These are phyloP conservation scores for Capronia coronata DNA, from an alignment of 2,329 filamentous ascomycete species.

Conservation along the genomic window DNA sequence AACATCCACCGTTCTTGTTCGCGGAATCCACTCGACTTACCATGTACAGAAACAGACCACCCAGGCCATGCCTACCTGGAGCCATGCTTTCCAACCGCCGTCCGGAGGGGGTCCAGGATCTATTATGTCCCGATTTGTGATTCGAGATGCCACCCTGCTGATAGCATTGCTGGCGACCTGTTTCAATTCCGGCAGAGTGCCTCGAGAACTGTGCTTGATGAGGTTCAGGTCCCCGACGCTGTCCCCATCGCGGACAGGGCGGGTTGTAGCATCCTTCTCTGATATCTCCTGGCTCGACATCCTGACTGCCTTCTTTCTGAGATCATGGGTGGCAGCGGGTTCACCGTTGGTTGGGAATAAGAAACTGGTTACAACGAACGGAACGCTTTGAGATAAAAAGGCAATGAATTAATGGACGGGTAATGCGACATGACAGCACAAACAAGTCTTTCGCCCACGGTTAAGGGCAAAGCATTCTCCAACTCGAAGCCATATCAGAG, in stretches of 20 bases:
- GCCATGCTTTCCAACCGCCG: conserved; percentile 48
- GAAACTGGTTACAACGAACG: no score
- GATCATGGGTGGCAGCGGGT: conserved; percentile 1
- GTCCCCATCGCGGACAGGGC: background rate
- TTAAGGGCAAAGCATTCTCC: conserved; percentile 11
- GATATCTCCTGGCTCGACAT: conserved; percentile 18
- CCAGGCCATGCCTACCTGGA: conserved; percentile 48
- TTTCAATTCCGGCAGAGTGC: conserved; percentile 9
- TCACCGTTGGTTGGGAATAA: conserved; percentile 13
- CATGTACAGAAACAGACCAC: conserved; percentile 54
- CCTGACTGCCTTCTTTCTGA: background rate
- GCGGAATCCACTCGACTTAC: conserved; percentile 23
- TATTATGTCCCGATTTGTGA: conserved; percentile 20
- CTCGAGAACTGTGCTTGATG: conserved; percentile 9
- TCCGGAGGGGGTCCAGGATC: conserved; percentile 24
- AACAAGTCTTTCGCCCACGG: no score
- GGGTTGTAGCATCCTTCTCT: conserved; percentile 17
- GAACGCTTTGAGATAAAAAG: no score
- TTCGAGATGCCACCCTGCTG: conserved; percentile 15
- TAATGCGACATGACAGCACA: no score
- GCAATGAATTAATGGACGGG: no score
- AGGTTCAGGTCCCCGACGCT: background rate
- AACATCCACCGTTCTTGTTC: background rate
- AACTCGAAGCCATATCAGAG: conserved; percentile 20
- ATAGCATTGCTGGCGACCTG: conserved; percentile 18